Base-by-base conservation (phyloP, 208 protist species). In the Strigomonas galati region DNA sequence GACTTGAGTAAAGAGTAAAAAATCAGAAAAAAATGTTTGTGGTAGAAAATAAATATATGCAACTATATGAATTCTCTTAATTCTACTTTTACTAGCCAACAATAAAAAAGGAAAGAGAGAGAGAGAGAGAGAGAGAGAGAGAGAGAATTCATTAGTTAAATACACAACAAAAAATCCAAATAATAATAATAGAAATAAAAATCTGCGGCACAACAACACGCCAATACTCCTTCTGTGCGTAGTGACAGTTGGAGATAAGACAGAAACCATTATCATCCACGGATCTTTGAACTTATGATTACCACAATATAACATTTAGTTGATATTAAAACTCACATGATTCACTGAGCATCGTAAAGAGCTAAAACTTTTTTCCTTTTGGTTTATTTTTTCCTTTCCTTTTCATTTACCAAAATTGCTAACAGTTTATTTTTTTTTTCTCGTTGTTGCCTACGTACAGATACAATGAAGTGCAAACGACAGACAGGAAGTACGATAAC, bases 21-120 rank as follows among this genome's bases (percentile, higher is more conserved):
- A 32, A 67, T 1, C 26, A 23, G 23, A 55, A n/a, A 65, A 0
- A n/a, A 74, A 63, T 19, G 49, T 10, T 14, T 17, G 32, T 28
- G 5, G 35, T 15, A 26, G 12, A 44, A 49, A 54, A 37, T 35
- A 19, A 40, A 40, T 40, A 40, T 40, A 40, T 40, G 35, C 10
- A 40, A 14, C 7, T 40, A 40, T 40, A 40, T 40, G 35, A n/a
- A n/a, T 40, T 40, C 35, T 40, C 35, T 40, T 40, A 40, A 4
- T 10, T 40, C 35, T 4, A 40, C 4, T 40, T 40, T 40, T n/a
- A n/a, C 43, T 4, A 67, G 17, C 12, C 60, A 68, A 44, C 1
- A 57, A 65, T 31, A 59, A 61, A 65, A 71, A 54, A 44, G 60
- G 31, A 53, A 57, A 35, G n/a, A 2, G 5, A 57, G 15, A 71